These are phyloP conservation scores for Russula virescens DNA, from an alignment of 768 basidiomycete genomes.

Conservation along the genomic window DNA sequence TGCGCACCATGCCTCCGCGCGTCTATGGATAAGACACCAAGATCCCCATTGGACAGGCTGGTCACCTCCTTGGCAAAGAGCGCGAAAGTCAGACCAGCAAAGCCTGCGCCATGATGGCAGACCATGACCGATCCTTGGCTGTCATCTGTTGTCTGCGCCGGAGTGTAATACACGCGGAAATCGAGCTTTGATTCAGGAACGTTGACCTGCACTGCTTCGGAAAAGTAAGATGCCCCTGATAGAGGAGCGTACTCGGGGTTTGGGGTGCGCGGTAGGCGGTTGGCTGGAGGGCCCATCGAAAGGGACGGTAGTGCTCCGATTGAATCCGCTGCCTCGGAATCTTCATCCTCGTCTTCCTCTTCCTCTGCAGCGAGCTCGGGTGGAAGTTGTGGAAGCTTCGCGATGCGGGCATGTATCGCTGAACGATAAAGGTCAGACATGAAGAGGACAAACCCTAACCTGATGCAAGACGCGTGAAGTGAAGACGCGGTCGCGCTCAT, in stretches of 20 bases:
- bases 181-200: conserved; percentile 58
- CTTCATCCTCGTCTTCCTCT: conserved; percentile 44
- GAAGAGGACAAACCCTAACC: conserved; percentile 14
- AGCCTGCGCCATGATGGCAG: conserved; percentile 95
- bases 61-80: conserved; percentile 78
- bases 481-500: conserved; percentile 2
- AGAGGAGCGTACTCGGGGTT: conserved; percentile 70
- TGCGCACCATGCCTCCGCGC: conserved; percentile 79
- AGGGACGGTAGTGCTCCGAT: conserved; percentile 57
- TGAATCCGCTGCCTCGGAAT: conserved; percentile 50
- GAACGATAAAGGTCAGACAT: conserved; percentile 77
- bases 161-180: conserved; percentile 79
- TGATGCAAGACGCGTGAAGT: not conserved
- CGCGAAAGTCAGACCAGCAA: conserved; percentile 85
- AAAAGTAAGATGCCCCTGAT: conserved; percentile 71
- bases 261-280: conserved; percentile 37
- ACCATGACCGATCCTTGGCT: conserved; percentile 62
- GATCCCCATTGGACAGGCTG: conserved; percentile 55
- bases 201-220: conserved; percentile 70
- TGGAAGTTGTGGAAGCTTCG: conserved; percentile 59
- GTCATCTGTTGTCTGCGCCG: conserved; percentile 47
- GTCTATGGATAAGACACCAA: conserved; percentile 80
- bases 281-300: conserved; percentile 60
- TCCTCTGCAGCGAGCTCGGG: conserved; percentile 35
- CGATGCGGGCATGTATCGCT: conserved; percentile 66